These are phyloP conservation scores for Tricholoma flavovirens DNA, from an alignment of 768 basidiomycete genomes.

Conservation along the genomic window DNA sequence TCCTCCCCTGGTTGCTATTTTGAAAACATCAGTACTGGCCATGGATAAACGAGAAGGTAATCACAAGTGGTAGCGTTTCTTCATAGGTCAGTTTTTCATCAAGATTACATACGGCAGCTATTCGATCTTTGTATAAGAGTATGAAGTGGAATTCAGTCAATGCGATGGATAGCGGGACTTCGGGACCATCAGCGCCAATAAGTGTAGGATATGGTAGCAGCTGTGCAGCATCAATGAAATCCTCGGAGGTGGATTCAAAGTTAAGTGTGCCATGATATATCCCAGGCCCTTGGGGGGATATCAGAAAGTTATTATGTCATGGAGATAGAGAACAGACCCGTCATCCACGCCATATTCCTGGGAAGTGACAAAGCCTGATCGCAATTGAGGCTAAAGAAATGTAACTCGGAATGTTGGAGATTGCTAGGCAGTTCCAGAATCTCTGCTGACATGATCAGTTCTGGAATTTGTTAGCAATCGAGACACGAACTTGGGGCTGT, in stretches of 20 bases:
- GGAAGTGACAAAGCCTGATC: slow-evolving; percentile 68
- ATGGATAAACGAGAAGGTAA: not conserved
- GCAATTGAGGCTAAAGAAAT: slow-evolving; percentile 69
- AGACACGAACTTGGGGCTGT: slow-evolving; percentile 62
- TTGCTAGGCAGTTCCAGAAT: slow-evolving; percentile 88
- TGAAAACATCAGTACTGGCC: not conserved
- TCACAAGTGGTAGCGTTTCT: slow-evolving; percentile 74
- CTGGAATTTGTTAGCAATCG: not conserved
- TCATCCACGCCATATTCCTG: slow-evolving; percentile 84
- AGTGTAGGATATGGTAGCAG: slow-evolving; percentile 70
- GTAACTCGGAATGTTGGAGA: slow-evolving; percentile 68
- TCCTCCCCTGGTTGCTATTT: slow-evolving; percentile 70
- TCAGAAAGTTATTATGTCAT: slow-evolving; percentile 1
- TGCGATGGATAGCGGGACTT: slow-evolving; percentile 68
- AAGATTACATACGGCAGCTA: slow-evolving; percentile 73
- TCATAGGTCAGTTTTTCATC: slow-evolving; percentile 82
- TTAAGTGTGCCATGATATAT: slow-evolving; percentile 82
- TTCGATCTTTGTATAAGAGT: slow-evolving; percentile 71
- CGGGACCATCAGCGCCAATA: slow-evolving; percentile 22
- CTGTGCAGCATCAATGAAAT: slow-evolving; percentile 71
- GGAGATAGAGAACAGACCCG: slow-evolving; percentile 43
- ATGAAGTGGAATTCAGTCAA: slow-evolving; percentile 93
- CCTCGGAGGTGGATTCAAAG: slow-evolving; percentile 62
- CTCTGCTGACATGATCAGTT: slow-evolving; percentile 40
- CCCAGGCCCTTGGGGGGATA: slow-evolving; percentile 61